Conservation (phyloP, 768 basidiomycete genomes). For the Psilocybe tampanensis region DNA sequence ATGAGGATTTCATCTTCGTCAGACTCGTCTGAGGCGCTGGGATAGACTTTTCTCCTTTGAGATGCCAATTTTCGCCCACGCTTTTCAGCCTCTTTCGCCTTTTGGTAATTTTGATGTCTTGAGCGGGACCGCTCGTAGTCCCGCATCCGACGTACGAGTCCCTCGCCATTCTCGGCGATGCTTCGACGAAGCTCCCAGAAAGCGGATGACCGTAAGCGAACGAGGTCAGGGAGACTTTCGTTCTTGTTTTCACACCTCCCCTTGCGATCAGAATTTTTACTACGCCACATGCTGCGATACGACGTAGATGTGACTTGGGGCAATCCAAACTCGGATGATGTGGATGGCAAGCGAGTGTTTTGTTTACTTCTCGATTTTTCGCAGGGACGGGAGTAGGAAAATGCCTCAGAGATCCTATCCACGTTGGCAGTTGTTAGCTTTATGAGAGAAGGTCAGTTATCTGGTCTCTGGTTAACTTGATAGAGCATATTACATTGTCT, state of each 20-base stretch:
- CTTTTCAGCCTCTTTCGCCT: slow-evolving; percentile 40
- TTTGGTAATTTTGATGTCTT: slow-evolving; percentile 36
- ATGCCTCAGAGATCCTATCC: not conserved
- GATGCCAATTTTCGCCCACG: slow-evolving; percentile 44
- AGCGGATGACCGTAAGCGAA: slow-evolving; percentile 50
- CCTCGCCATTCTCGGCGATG: slow-evolving; percentile 65
- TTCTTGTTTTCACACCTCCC: slow-evolving; percentile 9
- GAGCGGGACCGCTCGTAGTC: slow-evolving; percentile 64
- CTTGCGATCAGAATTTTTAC: slow-evolving; percentile 6
- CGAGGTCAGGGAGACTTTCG: slow-evolving; percentile 33
- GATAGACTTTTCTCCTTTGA: slow-evolving; percentile 13
- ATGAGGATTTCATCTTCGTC: slow-evolving; percentile 66
- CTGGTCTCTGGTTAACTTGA: not conserved
- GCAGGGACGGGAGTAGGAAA: slow-evolving; percentile 1
- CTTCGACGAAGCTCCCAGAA: slow-evolving; percentile 68
- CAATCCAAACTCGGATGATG: slow-evolving; percentile 52
- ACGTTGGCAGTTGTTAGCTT: not conserved
- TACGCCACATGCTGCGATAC: slow-evolving; percentile 9
- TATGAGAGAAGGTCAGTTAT: not conserved
- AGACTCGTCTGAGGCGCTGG: slow-evolving; percentile 33
- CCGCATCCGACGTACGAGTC: slow-evolving; percentile 72
- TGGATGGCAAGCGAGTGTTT: slow-evolving; percentile 33
- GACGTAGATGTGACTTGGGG: slow-evolving; percentile 25
- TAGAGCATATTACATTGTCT: slow-evolving; percentile 43
- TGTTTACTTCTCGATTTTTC: slow-evolving; percentile 6